Evolutionary conservation across 352 stramenopile species (phyloP).

Genomic region (Globisporangium orthogonon): DNA sequence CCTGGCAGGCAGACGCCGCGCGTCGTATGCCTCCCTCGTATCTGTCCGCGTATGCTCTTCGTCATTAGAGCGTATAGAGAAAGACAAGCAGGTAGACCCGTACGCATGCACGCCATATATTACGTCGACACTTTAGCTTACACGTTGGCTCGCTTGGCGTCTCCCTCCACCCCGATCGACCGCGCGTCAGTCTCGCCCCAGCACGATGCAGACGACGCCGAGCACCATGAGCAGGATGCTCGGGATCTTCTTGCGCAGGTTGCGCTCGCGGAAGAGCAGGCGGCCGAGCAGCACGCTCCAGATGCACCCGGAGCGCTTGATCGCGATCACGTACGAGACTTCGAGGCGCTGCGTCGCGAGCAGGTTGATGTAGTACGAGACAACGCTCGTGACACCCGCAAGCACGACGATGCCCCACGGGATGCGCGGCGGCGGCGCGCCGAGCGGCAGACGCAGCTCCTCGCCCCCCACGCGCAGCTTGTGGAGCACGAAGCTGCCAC

Average conservation of each 20-base stretch:
- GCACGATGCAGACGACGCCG: constrained; percentile 71
- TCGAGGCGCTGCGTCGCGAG: constrained; percentile 71
- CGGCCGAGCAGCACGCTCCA: constrained; percentile 73
- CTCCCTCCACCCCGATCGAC: too few relatives aligned
- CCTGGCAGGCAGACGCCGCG: background rate
- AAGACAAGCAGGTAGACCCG: background rate
- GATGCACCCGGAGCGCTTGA: constrained; percentile 81
- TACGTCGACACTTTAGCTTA: background rate
- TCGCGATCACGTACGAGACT: constrained; percentile 80
- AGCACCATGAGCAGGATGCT: constrained; percentile 79
- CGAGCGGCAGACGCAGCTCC: constrained; percentile 58
- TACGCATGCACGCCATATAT: background rate
- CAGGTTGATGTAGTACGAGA: constrained; percentile 85
- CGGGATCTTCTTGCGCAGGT: constrained; percentile 76
- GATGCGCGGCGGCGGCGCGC: constrained; percentile 38
- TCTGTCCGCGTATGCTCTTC: background rate
- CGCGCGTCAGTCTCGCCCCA: constrained; percentile 37
- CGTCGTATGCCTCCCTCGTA: background rate
- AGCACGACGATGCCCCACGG: constrained; percentile 70
- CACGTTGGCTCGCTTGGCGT: background rate
- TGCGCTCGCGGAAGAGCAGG: constrained; percentile 66
- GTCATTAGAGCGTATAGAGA: background rate
- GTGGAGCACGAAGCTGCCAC: constrained; percentile 54
- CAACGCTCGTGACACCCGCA: constrained; percentile 56
- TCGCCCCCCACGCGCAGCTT: constrained; percentile 46